Percentiles rank a stretch among this genome's conserved stretches.
These are phyloP conservation scores for Penicillium robsamsonii DNA, from an alignment of 495 filamentous ascomycete genomes.

Conservation along the genomic window DNA sequence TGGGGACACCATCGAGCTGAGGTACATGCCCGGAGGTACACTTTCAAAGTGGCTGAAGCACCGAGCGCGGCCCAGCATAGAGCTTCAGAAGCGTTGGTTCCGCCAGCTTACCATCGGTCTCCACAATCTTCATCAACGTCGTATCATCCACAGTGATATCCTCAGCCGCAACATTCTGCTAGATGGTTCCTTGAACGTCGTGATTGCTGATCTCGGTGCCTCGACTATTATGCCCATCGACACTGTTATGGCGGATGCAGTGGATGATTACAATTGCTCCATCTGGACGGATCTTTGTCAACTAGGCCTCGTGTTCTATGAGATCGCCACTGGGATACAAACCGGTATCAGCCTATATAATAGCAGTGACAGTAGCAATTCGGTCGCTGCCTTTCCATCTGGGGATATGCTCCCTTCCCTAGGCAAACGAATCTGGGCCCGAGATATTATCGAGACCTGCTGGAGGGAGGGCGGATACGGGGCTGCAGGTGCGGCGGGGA, in stretches of 20 bases:
- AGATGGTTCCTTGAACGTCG: background rate
- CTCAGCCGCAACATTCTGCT: conserved; percentile 2
- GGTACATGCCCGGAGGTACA: background rate
- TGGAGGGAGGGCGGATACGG: background rate
- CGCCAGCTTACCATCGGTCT: conserved; percentile 1
- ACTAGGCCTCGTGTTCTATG: background rate
- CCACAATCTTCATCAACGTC: background rate
- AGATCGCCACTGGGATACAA: background rate
- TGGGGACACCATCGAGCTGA: background rate
- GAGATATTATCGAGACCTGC: background rate
- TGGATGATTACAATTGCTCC: conserved; percentile 1
- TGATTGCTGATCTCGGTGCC: background rate
- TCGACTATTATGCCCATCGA: background rate
- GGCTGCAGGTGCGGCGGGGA: background rate
- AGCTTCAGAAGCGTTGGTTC: conserved; percentile 1
- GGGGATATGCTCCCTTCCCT: background rate
- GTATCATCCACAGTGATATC: background rate
- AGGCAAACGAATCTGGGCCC: background rate
- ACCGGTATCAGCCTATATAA: background rate
- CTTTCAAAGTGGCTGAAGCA: background rate
- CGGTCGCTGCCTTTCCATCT: background rate
- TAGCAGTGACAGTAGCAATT: background rate
- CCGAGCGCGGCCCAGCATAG: background rate
- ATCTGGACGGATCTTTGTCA: conserved; percentile 4
- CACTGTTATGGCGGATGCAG: background rate